A percentile compares a stretch with the other conserved stretches of the same genome.
phyloP scores from a whole-genome alignment of 495 filamentous ascomycete species.

The Ramalina intermedia region DNA sequence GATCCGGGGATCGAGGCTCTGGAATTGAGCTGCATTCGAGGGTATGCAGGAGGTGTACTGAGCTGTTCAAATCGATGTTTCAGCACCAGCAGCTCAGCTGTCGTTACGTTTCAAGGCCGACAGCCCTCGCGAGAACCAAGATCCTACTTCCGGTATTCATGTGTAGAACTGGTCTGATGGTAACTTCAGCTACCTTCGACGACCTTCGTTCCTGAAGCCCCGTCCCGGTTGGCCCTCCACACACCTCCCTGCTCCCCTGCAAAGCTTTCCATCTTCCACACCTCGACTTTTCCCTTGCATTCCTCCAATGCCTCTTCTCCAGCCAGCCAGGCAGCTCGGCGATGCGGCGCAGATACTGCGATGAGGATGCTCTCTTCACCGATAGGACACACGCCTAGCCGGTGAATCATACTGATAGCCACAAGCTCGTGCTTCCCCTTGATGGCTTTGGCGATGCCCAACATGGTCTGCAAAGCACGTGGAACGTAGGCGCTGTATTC shows the following conservation, averaged over 20 bases:
- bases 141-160: too few relatives aligned
- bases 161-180: too few relatives aligned
- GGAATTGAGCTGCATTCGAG: too few relatives aligned
- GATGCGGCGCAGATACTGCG: constrained; percentile 71
- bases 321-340: constrained; percentile 75
- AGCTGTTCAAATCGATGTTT: too few relatives aligned
- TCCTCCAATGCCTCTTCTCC: constrained; percentile 83
- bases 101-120: too few relatives aligned
- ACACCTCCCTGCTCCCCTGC: constrained; percentile 56
- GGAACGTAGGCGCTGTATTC: constrained; percentile 71
- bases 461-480: constrained; percentile 62
- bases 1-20: too few relatives aligned
- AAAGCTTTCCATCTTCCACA: constrained; percentile 96
- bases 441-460: constrained; percentile 47
- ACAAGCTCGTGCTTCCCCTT: constrained; percentile 44
- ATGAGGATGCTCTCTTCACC: constrained; percentile 87
- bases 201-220: constrained; percentile 33
- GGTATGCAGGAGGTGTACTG: too few relatives aligned
- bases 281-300: constrained; percentile 74
- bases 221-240: constrained; percentile 87
- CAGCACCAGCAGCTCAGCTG: too few relatives aligned
- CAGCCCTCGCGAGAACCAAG: too few relatives aligned
- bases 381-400: constrained; percentile 75
- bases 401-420: constrained; percentile 66
- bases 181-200: too few relatives aligned